Percentiles rank a stretch among this genome's conserved stretches.
phyloP scores from a whole-genome alignment of 2,329 filamentous ascomycete species.

The Metarhizium humberi region DNA sequence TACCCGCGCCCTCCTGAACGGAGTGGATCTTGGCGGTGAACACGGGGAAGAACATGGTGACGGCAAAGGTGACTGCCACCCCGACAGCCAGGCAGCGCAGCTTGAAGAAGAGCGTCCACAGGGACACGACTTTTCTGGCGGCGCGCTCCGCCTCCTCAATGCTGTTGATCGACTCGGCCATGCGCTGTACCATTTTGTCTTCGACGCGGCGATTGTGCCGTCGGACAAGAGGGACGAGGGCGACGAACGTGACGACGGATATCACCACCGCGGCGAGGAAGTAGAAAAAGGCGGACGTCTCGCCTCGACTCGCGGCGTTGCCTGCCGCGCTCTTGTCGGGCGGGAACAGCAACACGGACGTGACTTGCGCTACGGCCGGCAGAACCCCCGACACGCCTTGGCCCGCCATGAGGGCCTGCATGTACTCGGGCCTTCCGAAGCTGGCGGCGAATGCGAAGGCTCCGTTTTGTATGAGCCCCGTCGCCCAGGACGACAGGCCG shows the following conservation, averaged over 20 bases:
- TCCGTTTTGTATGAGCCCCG: constrained; percentile 85
- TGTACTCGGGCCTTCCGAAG: constrained; percentile 81
- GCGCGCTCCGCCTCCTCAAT: constrained; percentile 44
- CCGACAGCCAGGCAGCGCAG: constrained; percentile 69
- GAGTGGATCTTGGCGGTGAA: constrained; percentile 63
- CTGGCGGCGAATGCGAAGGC: constrained; percentile 84
- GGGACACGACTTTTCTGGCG: constrained; percentile 39
- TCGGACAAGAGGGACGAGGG: constrained; percentile 64
- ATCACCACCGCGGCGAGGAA: constrained; percentile 81
- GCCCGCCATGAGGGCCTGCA: constrained; percentile 91
- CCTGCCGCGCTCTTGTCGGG: constrained; percentile 18
- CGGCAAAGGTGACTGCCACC: constrained; percentile 69
- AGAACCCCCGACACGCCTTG: constrained; percentile 88
- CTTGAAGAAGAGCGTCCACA: constrained; percentile 63
- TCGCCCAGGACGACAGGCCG: constrained; percentile 66
- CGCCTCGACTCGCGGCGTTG: constrained; percentile 12
- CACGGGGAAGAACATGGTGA: constrained; percentile 93
- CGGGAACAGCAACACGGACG: constrained; percentile 59
- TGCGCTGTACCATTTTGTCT: constrained; percentile 34
- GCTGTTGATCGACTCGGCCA: constrained; percentile 40
- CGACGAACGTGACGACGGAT: constrained; percentile 58
- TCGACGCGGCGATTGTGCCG: constrained; percentile 47
- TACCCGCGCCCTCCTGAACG: constrained; percentile 30
- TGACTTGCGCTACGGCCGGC: constrained; percentile 77
- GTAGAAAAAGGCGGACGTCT: constrained; percentile 71